Evolutionary conservation across 2,329 filamentous ascomycete genomes (phyloP).

Genomic region (Monascus ruber): DNA sequence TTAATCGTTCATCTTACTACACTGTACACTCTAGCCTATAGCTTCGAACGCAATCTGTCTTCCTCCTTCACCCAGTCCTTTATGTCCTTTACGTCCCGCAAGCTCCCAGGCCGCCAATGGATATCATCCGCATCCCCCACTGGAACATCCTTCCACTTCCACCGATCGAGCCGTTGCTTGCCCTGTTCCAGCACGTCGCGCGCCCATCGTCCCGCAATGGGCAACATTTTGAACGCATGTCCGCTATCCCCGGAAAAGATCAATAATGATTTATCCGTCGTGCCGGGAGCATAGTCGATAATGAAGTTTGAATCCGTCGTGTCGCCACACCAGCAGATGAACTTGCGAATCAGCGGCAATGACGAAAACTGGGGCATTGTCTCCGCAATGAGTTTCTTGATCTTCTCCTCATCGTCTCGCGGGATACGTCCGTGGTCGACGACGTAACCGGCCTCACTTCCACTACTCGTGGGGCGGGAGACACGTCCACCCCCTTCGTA

Average conservation of each 20-base stretch:
- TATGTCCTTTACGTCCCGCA: no score
- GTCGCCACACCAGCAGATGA: slow-evolving; percentile 49
- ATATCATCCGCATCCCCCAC: no score
- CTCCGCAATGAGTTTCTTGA: slow-evolving; percentile 38
- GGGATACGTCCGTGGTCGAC: slow-evolving; percentile 36
- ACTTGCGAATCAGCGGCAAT: slow-evolving; percentile 40
- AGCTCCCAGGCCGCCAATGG: no score
- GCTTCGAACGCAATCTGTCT: no score
- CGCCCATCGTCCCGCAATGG: slow-evolving; percentile 42
- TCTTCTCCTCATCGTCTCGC: slow-evolving; percentile 36
- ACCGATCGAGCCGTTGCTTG: slow-evolving; percentile 17
- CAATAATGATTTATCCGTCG: slow-evolving; percentile 32
- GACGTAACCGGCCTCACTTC: slow-evolving; percentile 18
- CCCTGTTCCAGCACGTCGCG: slow-evolving; percentile 33
- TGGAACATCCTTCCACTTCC: no score
- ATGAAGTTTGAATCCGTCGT: slow-evolving; percentile 45
- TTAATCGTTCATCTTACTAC: no score
- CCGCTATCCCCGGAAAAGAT: slow-evolving; percentile 45
- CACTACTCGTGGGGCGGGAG: slow-evolving; percentile 22
- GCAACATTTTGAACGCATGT: slow-evolving; percentile 49
- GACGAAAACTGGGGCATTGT: slow-evolving; percentile 40
- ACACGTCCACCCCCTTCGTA: slow-evolving; percentile 22
- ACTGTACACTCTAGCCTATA: no score
- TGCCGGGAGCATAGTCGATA: slow-evolving; percentile 42
- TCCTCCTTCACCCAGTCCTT: no score